Percentiles rank a stretch among this genome's conserved stretches.
These are phyloP conservation scores for Lindgomyces ingoldianus DNA, from an alignment of 495 filamentous ascomycete species.

Conservation along the genomic window DNA sequence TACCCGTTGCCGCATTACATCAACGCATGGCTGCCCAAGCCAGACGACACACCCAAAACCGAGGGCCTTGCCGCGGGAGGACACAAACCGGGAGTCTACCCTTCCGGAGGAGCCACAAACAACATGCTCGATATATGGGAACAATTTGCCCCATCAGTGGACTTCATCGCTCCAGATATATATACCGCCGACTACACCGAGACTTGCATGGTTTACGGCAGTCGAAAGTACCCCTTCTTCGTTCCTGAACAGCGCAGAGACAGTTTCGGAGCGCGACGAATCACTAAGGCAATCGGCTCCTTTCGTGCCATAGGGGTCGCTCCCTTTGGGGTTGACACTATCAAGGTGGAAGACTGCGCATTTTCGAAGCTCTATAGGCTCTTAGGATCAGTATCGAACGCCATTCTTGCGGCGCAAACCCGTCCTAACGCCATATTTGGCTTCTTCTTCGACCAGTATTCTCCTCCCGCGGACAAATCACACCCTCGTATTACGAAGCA, in stretches of 20 bases:
- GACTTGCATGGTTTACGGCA: conserved; percentile 50
- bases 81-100: conserved; percentile 40
- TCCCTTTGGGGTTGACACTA: conserved; percentile 54
- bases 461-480: conserved; percentile 5
- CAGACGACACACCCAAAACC: conserved; percentile 44
- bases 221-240: conserved; percentile 52
- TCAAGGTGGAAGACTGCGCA: conserved; percentile 42
- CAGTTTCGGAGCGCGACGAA: conserved; percentile 51
- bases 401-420: conserved; percentile 50
- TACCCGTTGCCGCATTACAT: conserved; percentile 53
- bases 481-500: conserved; percentile 39
- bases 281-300: conserved; percentile 50
- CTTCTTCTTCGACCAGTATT: conserved; percentile 53
- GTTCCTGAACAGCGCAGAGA: conserved; percentile 56
- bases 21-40: conserved; percentile 53
- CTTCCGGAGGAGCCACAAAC: background rate
- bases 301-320: conserved; percentile 49
- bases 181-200: conserved; percentile 51
- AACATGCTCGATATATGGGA: conserved; percentile 50
- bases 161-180: conserved; percentile 55
- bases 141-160: conserved; percentile 48
- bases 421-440: conserved; percentile 45
- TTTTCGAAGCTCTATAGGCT: conserved; percentile 50
- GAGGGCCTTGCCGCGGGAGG: conserved; percentile 54
- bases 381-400: conserved; percentile 41